Evolutionary conservation across 768 basidiomycete species (phyloP), one percentile per base, ranked within the genome.

Genomic region (Kwoniella sp.): DNA sequence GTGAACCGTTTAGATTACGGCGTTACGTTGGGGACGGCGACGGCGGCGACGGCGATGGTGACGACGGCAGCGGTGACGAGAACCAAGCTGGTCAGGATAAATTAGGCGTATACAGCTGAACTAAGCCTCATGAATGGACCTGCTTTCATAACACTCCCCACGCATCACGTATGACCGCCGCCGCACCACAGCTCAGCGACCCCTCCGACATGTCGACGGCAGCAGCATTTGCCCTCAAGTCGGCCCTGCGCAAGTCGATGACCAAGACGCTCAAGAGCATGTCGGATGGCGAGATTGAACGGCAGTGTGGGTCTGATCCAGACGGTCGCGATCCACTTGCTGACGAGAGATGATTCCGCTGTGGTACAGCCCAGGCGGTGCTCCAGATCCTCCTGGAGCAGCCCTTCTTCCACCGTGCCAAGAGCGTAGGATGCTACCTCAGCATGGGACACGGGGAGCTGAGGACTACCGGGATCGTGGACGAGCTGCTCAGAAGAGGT

Each of bases 361-460:
- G 20, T 15, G 23, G 20, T 34, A 2, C 36, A 63, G 65, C 63
- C 12, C 44, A 58, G 41, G 53, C 52, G 10, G 63, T 64, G 4
- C 31, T 56, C 6, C 10, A 39, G 4, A 31, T 48, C 17, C 34
- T 68, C 5, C 33, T 58, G 8, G 47, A 55, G 15, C 46, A 52
- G 26, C 56, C 57, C 9, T 59, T 57, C 43, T 70, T 57, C 60
- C 27, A 50, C 8, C 39, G 57, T 15, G 69, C 69, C 3, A 55
- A 51, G 28, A 46, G 56, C 2, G 50, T 70, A 10, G 65, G 59
- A n/a, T 70, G 69, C 43, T 70, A 70, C 26, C 49, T 70, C 9
- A 57, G 53, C 37, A 70, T 70, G 69, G 38, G 40, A 11, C 54
- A 62, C 26, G 65, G 65, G 0, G 69, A 70, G 46, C 53, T 70